Evolutionary conservation across 2,329 filamentous ascomycete genomes (phyloP).

Genomic region (Curvularia lunata): DNA sequence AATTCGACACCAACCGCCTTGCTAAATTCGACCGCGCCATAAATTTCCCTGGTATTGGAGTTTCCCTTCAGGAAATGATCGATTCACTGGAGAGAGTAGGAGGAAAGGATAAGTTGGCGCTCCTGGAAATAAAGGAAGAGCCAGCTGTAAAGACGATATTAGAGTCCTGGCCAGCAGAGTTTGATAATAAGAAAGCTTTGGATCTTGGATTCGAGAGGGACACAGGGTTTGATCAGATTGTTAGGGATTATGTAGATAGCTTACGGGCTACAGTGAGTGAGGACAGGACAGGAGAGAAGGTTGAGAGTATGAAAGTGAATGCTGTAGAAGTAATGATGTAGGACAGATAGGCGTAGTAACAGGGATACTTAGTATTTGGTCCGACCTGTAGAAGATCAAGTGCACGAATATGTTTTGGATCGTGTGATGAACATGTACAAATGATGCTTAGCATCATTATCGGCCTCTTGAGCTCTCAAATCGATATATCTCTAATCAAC

Average conservation of each 20-base stretch:
- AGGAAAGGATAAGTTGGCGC: slow-evolving; percentile 55
- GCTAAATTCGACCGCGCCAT: slow-evolving; percentile 54
- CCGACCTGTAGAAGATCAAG: background rate
- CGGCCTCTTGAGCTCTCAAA: background rate
- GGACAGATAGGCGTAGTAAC: background rate
- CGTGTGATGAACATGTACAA: background rate
- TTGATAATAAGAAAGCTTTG: slow-evolving; percentile 60
- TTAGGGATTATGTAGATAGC: slow-evolving; percentile 45
- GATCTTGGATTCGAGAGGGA: slow-evolving; percentile 57
- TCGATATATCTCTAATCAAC: background rate
- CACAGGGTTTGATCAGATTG: slow-evolving; percentile 49
- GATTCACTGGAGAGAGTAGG: slow-evolving; percentile 59
- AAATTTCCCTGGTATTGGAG: slow-evolving; percentile 44
- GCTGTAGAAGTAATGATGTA: slow-evolving; percentile 1
- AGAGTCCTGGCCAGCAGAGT: slow-evolving; percentile 59
- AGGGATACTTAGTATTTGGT: background rate
- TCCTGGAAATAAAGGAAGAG: slow-evolving; percentile 57
- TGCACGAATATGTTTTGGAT: background rate
- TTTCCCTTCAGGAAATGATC: slow-evolving; percentile 61
- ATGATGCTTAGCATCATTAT: background rate
- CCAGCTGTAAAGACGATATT: slow-evolving; percentile 56
- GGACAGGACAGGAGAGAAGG: background rate
- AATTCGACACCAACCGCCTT: slow-evolving; percentile 54
- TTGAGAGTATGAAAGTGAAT: background rate
- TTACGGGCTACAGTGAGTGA: background rate